Conservation (phyloP, 179 eudicot genomes). For the Amaranthus tricolor region DNA sequence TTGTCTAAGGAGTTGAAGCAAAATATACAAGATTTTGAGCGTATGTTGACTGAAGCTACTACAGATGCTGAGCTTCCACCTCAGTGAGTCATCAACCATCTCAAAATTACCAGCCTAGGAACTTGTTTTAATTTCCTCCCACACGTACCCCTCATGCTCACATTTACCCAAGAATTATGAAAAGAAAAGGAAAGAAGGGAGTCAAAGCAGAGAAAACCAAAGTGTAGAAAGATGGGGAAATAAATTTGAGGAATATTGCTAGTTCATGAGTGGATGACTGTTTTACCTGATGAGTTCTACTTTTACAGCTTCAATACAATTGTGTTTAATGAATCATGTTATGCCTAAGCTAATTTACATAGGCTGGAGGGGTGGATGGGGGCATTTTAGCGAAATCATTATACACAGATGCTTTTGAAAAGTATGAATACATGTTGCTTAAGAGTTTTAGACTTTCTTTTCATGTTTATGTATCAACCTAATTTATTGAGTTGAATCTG, state of each 20-base stretch:
- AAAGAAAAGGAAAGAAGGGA: neutral
- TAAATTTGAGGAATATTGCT: neutral
- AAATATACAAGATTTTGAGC: slow-evolving; percentile 96
- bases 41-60: slow-evolving; percentile 73
- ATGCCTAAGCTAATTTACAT: neutral
- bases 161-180: neutral
- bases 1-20: slow-evolving; percentile 76
- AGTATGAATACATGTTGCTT: slow-evolving; percentile 9
- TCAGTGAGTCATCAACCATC: slow-evolving; percentile 49
- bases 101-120: neutral
- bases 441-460: neutral
- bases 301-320: neutral
- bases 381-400: neutral
- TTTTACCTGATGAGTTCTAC: neutral
- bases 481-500: neutral
- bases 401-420: neutral
- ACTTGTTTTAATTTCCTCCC: neutral
- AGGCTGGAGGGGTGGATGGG: neutral
- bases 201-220: neutral
- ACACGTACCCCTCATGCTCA: neutral
- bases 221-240: neutral
- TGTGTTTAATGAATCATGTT: neutral
- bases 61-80: slow-evolving; percentile 87
- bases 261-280: neutral
- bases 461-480: neutral